Conservation (phyloP, 768 basidiomycete species). For the Trametes villosa region DNA sequence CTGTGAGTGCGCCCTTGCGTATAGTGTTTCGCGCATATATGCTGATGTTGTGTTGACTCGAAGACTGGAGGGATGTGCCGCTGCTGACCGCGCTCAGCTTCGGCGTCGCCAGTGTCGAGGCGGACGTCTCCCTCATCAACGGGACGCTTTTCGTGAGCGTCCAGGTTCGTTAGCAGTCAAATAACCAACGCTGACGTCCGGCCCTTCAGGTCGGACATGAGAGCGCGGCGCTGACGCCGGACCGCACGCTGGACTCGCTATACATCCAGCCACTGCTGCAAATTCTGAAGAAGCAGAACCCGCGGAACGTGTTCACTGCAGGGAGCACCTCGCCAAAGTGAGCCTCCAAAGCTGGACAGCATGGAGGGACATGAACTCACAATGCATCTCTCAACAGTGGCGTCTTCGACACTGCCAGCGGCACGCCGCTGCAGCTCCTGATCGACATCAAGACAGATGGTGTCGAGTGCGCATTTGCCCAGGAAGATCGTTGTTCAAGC, state of each 20-base stretch:
- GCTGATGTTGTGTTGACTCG: no score
- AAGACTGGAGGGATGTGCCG: slow-evolving; percentile 59
- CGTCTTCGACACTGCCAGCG: slow-evolving; percentile 51
- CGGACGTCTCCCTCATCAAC: slow-evolving; percentile 53
- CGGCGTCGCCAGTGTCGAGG: slow-evolving; percentile 56
- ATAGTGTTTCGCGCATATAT: no score
- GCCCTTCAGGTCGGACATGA: slow-evolving; percentile 50
- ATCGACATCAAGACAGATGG: slow-evolving; percentile 60
- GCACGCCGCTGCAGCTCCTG: slow-evolving; percentile 49
- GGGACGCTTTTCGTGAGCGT: slow-evolving; percentile 48
- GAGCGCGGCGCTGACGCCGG: slow-evolving; percentile 43
- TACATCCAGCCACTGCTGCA: slow-evolving; percentile 52
- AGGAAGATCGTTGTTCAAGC: neutral
- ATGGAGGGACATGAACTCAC: neutral
- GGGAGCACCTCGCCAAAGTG: slow-evolving; percentile 48
- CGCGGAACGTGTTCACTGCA: slow-evolving; percentile 44
- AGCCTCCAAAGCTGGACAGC: slow-evolving; percentile 12
- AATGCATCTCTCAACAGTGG: no score
- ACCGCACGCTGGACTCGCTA: slow-evolving; percentile 50
- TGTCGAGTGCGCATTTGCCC: slow-evolving; percentile 40
- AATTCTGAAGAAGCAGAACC: slow-evolving; percentile 48
- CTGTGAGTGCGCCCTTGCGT: slow-evolving; percentile 39
- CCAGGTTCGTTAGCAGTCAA: neutral
- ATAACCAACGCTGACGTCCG: neutral
- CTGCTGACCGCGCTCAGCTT: slow-evolving; percentile 51